Evolutionary conservation across 2,329 filamentous ascomycete genomes (phyloP).

Genomic region (Aspergillus fijiensis): DNA sequence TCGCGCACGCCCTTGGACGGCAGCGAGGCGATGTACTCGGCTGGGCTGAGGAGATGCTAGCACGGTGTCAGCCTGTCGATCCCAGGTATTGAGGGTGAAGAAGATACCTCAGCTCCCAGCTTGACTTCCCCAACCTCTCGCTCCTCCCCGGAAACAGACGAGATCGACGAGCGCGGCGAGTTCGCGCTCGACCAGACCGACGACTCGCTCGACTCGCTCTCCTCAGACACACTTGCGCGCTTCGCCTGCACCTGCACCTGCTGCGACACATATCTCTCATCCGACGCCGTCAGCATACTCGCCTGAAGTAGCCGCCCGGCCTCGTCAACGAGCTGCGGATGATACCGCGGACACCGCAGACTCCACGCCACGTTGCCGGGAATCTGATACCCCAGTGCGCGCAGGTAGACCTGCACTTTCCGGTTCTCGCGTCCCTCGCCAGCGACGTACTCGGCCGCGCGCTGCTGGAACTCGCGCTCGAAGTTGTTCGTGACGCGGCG

Average conservation of each 20-base stretch:
- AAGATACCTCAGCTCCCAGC: neutral
- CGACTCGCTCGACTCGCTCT: conserved; percentile 1
- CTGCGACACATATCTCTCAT: too few relatives aligned
- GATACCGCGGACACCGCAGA: conserved; percentile 19
- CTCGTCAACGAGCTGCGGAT: conserved; percentile 10
- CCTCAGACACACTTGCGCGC: neutral
- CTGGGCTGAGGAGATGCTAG: conserved; percentile 7
- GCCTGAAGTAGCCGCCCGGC: conserved; percentile 1
- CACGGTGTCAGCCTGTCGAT: neutral
- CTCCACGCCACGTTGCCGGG: conserved; percentile 20
- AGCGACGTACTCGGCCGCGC: conserved; percentile 2
- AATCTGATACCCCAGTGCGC: conserved; percentile 15
- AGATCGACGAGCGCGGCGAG: neutral
- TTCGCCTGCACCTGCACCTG: neutral
- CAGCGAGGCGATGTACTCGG: conserved; percentile 32
- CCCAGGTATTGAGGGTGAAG: neutral
- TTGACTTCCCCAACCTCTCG: neutral
- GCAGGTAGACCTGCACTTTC: conserved; percentile 11
- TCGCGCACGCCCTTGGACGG: conserved; percentile 42
- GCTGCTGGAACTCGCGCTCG: conserved; percentile 10
- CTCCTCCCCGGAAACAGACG: neutral
- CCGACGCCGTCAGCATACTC: neutral
- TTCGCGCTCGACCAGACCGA: neutral
- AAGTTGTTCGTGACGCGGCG: conserved; percentile 12
- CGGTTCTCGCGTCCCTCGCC: neutral